A percentile compares a stretch with the other conserved stretches of the same genome.
These are phyloP conservation scores for Termitomyces heimii DNA, from an alignment of 768 basidiomycete genomes.

Conservation along the genomic window DNA sequence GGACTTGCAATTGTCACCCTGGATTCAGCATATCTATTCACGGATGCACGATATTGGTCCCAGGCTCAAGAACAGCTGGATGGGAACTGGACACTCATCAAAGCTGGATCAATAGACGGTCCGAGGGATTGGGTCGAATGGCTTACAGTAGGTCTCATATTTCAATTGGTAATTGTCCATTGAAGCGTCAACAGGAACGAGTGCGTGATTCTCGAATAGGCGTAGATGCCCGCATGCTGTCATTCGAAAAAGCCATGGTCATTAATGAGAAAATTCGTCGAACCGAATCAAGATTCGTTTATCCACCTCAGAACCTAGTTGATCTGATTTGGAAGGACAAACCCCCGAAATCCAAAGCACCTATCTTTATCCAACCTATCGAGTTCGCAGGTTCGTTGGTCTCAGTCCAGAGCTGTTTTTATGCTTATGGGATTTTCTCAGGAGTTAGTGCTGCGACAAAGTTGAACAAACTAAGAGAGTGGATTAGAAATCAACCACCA, in stretches of 20 bases:
- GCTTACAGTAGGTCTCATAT: conserved; percentile 41
- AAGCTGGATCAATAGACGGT: conserved; percentile 43
- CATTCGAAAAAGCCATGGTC: conserved; percentile 61
- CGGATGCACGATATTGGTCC: conserved; percentile 80
- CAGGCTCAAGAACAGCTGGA: conserved; percentile 72
- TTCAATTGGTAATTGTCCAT: not conserved
- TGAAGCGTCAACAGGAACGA: conserved; percentile 22
- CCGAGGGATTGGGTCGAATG: conserved; percentile 79
- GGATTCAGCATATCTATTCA: conserved; percentile 65
- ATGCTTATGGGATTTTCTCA: conserved; percentile 9
- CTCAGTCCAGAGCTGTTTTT: not conserved
- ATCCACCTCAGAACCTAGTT: conserved; percentile 78
- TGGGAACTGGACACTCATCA: conserved; percentile 64
- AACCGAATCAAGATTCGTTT: conserved; percentile 62
- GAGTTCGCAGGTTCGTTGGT: conserved; percentile 53
- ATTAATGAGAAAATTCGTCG: conserved; percentile 50
- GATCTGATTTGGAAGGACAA: conserved; percentile 81
- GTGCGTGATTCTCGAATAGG: conserved; percentile 54
- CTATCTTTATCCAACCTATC: conserved; percentile 62
- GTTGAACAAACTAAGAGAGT: conserved; percentile 61
- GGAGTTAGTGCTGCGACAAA: conserved; percentile 65
- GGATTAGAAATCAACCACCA: conserved; percentile 59
- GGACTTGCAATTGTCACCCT: conserved; percentile 69
- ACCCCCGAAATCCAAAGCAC: conserved; percentile 59
- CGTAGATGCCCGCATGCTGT: conserved; percentile 80